Evolutionary conservation across 2,329 filamentous ascomycete genomes (phyloP).

Genomic region (Scedosporium minutisporum): DNA sequence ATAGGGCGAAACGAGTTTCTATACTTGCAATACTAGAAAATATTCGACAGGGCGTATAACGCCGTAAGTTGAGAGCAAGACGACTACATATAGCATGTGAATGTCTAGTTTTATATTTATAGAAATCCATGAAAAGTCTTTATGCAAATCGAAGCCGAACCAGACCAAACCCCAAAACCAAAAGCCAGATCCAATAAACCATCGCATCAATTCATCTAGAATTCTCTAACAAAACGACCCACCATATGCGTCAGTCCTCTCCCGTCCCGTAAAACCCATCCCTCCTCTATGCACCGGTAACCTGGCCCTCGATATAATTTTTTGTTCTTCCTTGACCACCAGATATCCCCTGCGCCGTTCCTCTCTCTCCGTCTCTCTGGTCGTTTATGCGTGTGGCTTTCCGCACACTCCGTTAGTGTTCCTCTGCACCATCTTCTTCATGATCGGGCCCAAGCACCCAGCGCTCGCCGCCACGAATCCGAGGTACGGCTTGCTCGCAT

Average conservation of each 20-base stretch:
- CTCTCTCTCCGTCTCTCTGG: background rate
- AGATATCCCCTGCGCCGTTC: background rate
- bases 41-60: background rate
- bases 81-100: background rate
- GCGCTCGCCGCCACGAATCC: conserved; percentile 75
- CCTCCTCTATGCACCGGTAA: background rate
- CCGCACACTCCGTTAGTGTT: background rate
- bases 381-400: background rate
- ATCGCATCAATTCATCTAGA: background rate
- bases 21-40: too few relatives aligned
- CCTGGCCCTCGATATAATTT: background rate
- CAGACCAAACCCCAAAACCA: background rate
- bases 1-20: too few relatives aligned
- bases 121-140: background rate
- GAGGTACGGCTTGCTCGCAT: conserved; percentile 62
- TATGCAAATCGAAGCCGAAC: background rate
- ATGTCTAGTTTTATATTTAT: background rate
- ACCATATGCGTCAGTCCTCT: background rate
- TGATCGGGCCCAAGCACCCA: conserved; percentile 47
- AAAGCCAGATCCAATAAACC: background rate
- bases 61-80: background rate
- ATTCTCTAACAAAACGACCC: background rate
- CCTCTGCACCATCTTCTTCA: conserved; percentile 17
- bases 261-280: background rate
- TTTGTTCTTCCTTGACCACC: too few relatives aligned